phyloP scores from a whole-genome alignment of 257 asterid species.

The Fraxinus pennsylvanica region DNA sequence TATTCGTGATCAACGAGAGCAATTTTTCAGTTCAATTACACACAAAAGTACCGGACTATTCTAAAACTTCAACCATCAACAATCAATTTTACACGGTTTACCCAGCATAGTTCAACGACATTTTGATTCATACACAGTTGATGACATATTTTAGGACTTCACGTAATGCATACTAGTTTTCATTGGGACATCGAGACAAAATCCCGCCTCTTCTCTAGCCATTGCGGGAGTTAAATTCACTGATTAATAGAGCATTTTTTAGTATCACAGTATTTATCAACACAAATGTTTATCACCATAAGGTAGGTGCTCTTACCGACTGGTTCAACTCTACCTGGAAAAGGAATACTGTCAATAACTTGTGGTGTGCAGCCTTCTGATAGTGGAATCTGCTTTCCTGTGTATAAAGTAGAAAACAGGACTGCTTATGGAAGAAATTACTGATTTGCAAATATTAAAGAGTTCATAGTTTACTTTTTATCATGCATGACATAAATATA shows the following conservation, averaged over 20 bases:
- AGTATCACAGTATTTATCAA: constrained; percentile 1
- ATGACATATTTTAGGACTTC: background rate
- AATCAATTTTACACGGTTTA: background rate
- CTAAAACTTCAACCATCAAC: constrained; percentile 10
- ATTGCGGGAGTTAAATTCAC: constrained; percentile 16
- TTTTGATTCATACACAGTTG: background rate
- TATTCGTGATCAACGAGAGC: background rate
- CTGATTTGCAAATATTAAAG: background rate
- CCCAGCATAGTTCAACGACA: background rate
- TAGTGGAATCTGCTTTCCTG: constrained; percentile 31
- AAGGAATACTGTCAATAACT: constrained; percentile 28
- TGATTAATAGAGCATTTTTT: background rate
- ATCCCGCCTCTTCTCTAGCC: constrained; percentile 16
- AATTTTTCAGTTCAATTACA: background rate
- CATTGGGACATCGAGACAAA: background rate
- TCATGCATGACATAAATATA: background rate
- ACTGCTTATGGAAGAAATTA: no score
- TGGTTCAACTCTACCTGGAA: constrained; percentile 34
- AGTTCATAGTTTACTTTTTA: background rate
- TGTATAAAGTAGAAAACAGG: background rate
- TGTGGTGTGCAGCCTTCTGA: constrained; percentile 28
- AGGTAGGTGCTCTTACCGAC: background rate
- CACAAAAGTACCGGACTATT: constrained; percentile 16
- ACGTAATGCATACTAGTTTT: background rate
- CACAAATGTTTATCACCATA: background rate